Base-by-base conservation (phyloP, 2,329 filamentous ascomycete species). In the Colletotrichum scovillei region DNA sequence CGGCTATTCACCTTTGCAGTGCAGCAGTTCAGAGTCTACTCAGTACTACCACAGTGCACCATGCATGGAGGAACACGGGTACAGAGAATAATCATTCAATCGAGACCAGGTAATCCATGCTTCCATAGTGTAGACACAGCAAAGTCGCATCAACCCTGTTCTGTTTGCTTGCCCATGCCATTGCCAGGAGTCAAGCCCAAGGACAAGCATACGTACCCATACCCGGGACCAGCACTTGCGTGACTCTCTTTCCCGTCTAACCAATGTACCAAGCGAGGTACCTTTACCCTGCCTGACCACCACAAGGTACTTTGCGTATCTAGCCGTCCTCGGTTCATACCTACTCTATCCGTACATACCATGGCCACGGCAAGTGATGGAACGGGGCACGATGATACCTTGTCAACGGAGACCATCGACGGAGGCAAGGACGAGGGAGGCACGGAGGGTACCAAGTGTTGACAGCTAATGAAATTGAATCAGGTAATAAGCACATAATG, bases 71-170 rank as follows among this genome's bases (percentile, higher is more conserved):
- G 32, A 35, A 42, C 16, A 42, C 16, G 16, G 38, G 16, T 19
- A 42, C 38, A 42, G 38, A 42, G 38, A 42, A 19, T 42, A 19
- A 42, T 42, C 38, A 42, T 42, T 32, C 28, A 12, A 11, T 32
- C 16, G n/a, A 5, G 55, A 57, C 16, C n/a, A 12, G 55, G 22
- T 32, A 30, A 57, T n/a, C 16, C 46, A 62, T 62, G 24, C 35
- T 62, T n/a, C n/a, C n/a, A n/a, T n/a, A n/a, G n/a, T n/a, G n/a
- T n/a, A 30, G 6, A 38, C 59, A 28, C 38, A 14, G 58, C 35
- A 62, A 49, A 62, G 59, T 62, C 38, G 22, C 46, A 26, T 16
- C 59, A 62, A 62, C 59, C 46, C 24, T 62, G 38, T 49, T 62
- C 46, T 42, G 24, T 30, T 49, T 30, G 35, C 38, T 62, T 62